Conservation (phyloP, 768 basidiomycete genomes). For the Kwoniella mangroviensis region DNA sequence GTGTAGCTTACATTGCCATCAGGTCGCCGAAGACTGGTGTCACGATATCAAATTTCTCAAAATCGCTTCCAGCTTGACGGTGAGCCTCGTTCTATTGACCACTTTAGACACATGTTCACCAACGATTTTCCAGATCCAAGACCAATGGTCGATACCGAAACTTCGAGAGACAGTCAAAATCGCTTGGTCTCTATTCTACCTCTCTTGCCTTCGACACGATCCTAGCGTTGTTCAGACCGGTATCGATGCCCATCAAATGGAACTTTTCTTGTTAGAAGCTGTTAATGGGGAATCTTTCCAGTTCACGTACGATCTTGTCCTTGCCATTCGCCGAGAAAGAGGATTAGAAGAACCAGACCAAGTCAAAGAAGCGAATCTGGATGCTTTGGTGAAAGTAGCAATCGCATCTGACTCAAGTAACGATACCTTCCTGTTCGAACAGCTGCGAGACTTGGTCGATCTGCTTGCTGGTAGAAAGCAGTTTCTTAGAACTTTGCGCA, state of each 20-base stretch:
- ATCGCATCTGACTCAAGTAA: constrained; percentile 31
- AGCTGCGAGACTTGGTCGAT: constrained; percentile 38
- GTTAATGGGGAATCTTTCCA: constrained; percentile 45
- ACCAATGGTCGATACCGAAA: constrained; percentile 40
- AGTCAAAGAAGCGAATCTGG: constrained; percentile 24
- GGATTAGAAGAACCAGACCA: constrained; percentile 39
- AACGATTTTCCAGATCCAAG: constrained; percentile 37
- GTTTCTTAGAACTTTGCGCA: constrained; percentile 40
- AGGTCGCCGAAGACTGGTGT: constrained; percentile 40
- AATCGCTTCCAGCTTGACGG: constrained; percentile 41
- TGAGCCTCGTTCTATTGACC: constrained; percentile 20
- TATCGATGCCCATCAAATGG: constrained; percentile 38
- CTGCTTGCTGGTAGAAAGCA: constrained; percentile 34
- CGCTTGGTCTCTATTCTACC: constrained; percentile 41
- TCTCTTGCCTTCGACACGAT: constrained; percentile 37
- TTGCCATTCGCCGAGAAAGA: constrained; percentile 36
- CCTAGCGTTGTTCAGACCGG: constrained; percentile 36
- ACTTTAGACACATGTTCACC: not conserved
- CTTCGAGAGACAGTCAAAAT: constrained; percentile 46
- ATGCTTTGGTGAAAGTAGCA: constrained; percentile 38
- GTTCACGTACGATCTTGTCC: constrained; percentile 28
- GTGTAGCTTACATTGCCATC: not conserved
- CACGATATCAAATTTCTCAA: constrained; percentile 46
- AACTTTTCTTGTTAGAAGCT: constrained; percentile 42
- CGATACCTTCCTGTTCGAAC: constrained; percentile 38